Conservation (phyloP, 1,284 basidiomycete genomes). For the Moesziomyces antarcticus region DNA sequence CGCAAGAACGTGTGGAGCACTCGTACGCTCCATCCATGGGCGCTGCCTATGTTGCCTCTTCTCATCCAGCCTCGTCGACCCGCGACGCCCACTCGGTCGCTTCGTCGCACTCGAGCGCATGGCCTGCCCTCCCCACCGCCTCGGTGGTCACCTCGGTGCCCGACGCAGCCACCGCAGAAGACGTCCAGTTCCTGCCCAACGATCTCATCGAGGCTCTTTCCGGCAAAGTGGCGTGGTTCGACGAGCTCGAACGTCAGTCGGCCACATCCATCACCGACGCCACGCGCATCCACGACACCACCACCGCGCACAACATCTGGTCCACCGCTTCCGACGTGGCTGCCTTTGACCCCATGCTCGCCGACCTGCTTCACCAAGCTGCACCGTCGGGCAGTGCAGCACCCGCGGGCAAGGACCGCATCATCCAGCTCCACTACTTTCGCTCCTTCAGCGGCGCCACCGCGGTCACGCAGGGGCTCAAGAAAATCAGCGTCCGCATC, state of each 20-base stretch:
- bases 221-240: constrained; percentile 12
- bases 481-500: constrained; percentile 12
- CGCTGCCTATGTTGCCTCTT: neutral
- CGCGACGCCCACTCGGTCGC: neutral
- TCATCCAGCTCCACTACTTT: constrained; percentile 15
- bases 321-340: constrained; percentile 5
- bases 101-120: neutral
- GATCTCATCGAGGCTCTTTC: constrained; percentile 13
- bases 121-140: neutral
- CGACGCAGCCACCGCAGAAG: neutral
- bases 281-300: neutral
- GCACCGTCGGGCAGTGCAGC: neutral
- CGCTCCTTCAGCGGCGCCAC: constrained; percentile 10
- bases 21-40: too few relatives aligned
- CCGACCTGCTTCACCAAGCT: constrained; percentile 5
- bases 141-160: neutral
- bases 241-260: constrained; percentile 9
- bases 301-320: neutral
- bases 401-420: constrained; percentile 1
- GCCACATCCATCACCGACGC: neutral
- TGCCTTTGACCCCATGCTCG: constrained; percentile 6
- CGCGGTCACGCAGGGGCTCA: constrained; percentile 10
- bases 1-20: too few relatives aligned
- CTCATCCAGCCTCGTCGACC: neutral
- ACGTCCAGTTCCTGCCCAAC: constrained; percentile 3